Base-by-base conservation (phyloP, 2,329 filamentous ascomycete species). In the Colletotrichum agaves region DNA sequence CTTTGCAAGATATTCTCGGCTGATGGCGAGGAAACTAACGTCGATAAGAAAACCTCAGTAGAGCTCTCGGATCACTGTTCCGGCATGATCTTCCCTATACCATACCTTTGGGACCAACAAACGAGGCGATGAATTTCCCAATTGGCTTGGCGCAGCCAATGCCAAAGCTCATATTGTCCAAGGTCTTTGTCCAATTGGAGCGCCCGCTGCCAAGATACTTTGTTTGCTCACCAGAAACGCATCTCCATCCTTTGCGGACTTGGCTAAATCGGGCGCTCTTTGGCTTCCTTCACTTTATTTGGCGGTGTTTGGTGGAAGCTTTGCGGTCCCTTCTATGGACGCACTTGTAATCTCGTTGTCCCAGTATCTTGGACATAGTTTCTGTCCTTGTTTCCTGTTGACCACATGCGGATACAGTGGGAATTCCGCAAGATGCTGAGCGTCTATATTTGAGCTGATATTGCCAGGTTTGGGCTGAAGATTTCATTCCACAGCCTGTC, bases 381-480 rank as follows among this genome's bases (percentile, higher is more conserved):
- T 12, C 8, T 12, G 13, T 44, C 60, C 53, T 58, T 64, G 50
- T 67, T 35, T 12, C 35, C 5, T n/a, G 7, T 39, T 19, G 19
- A 8, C 46, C 43, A 46, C 19, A 13, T 15, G 23, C n/a, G 52
- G 43, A 57, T 27, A 39, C 44, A 52, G 52, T 39, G 15, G 21
- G 27, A 46, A 39, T 46, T 21, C 33, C 17, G 12, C 27, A 19
- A 21, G 23, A 8, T 13, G 15, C 19, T n/a, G 13, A 8, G 13
- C 44, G 5, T 31, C 39, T 63, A 57, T 67, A 67, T 63, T 49
- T 63, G 12, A 31, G 6, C 15, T 8, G 21, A 23, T 12, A 27
- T 21, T 33, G 17, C 41, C 58, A 23, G 35, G 12, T 37, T 37
- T 13, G 35, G 35, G 3, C 13, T 37, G 11, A 5, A 37, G 12